Percentiles rank a stretch among this genome's conserved stretches.
These are phyloP conservation scores for Flaveria sonorensis DNA, from an alignment of 129 eudicot species.

Conservation along the genomic window DNA sequence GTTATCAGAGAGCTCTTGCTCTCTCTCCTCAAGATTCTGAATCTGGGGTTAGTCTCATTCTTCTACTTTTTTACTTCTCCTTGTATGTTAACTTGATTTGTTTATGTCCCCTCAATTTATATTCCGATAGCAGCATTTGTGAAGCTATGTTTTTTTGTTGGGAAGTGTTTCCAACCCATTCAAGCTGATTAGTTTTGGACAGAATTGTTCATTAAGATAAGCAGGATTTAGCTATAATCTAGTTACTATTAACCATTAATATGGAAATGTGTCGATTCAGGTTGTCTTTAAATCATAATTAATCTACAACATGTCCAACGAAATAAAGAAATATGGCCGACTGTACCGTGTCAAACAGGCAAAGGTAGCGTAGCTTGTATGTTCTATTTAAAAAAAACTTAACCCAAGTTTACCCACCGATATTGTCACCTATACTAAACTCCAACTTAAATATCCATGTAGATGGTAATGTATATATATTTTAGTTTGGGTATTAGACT, in stretches of 20 bases:
- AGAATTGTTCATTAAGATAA: background rate
- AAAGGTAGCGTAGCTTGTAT: background rate
- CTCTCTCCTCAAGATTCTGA: slow-evolving; percentile 78
- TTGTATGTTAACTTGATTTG: background rate
- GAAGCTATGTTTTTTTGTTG: background rate
- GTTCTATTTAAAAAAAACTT: background rate
- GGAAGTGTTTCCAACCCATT: slow-evolving; percentile 16
- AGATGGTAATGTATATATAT: background rate
- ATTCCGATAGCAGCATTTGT: background rate
- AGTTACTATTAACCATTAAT: background rate
- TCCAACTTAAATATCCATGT: background rate
- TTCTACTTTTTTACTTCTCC: background rate
- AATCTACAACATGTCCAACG: background rate
- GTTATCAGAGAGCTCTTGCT: slow-evolving; percentile 87
- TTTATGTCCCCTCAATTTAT: slow-evolving; percentile 6
- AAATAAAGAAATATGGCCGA: background rate
- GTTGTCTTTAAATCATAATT: background rate
- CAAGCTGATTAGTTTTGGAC: slow-evolving; percentile 19
- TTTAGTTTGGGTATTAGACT: background rate
- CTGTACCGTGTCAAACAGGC: background rate
- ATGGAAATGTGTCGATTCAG: background rate
- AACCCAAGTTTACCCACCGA: background rate
- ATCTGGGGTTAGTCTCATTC: slow-evolving; percentile 59
- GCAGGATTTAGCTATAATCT: background rate
- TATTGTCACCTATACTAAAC: background rate